A percentile compares a stretch with the other conserved stretches of the same genome.
phyloP scores from a whole-genome alignment of 1,139 yeast genomes.

The Blastobotrys petasosporus region DNA sequence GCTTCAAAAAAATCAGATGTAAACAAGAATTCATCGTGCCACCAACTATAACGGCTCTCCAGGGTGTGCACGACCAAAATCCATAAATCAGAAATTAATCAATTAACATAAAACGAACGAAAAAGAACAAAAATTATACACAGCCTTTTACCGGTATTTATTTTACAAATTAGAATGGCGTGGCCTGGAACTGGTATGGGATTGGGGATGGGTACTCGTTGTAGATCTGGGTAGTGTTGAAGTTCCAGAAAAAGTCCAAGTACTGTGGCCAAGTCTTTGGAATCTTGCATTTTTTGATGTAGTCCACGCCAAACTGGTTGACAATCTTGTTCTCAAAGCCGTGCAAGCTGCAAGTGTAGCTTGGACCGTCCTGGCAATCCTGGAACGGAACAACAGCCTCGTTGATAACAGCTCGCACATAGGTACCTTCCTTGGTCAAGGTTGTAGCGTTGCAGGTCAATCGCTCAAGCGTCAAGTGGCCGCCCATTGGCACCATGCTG shows the following conservation, averaged over 20 bases:
- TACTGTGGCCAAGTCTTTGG: conserved; percentile 2
- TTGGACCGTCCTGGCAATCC: conserved; percentile 49
- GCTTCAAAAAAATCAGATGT: no score
- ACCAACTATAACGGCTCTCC: no score
- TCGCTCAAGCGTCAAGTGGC: conserved; percentile 49
- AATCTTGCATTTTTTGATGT: background rate
- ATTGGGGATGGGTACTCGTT: background rate
- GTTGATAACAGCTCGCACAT: conserved; percentile 50
- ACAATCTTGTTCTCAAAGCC: conserved; percentile 1
- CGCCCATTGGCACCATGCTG: conserved; percentile 53
- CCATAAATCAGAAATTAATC: no score
- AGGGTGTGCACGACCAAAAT: no score
- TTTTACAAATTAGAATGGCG: no score
- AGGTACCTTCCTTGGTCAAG: conserved; percentile 26
- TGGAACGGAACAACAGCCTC: conserved; percentile 57
- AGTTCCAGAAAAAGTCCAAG: conserved; percentile 7
- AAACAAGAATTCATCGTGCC: no score
- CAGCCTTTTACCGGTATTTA: no score
- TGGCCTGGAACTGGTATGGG: conserved; percentile 1
- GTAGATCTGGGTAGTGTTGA: background rate
- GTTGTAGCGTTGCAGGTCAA: conserved; percentile 34
- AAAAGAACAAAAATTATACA: no score
- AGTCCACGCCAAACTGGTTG: background rate
- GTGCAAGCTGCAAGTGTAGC: conserved; percentile 4
- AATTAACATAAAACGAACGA: no score